Evolutionary conservation across 176 grass and related monocot genomes (phyloP).

Genomic region (Bromus sterilis): DNA sequence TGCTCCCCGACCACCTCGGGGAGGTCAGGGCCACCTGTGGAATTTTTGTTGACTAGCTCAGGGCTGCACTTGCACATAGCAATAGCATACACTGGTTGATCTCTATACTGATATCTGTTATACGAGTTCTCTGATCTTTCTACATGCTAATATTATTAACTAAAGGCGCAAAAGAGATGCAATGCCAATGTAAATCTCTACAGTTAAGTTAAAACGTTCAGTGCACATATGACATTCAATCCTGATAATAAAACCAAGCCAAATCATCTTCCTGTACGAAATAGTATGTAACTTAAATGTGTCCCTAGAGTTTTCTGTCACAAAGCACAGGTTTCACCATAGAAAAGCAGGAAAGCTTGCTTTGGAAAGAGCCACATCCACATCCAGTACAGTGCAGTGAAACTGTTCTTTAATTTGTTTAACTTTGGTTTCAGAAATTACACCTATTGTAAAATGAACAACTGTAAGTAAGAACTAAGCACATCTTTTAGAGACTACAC

Average conservation of each 20-base stretch:
- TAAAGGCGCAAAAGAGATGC: neutral
- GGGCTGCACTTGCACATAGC: neutral
- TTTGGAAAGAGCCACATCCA: neutral
- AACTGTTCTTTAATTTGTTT: slow-evolving; percentile 14
- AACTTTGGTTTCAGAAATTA: neutral
- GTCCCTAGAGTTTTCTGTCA: neutral
- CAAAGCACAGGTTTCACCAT: neutral
- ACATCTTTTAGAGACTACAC: neutral
- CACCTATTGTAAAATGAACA: slow-evolving; percentile 1
- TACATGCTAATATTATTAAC: neutral
- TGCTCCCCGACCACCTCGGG: slow-evolving; percentile 23
- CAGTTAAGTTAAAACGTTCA: neutral
- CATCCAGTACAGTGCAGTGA: neutral
- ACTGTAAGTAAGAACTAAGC: neutral
- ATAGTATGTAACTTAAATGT: neutral
- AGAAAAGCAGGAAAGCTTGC: neutral
- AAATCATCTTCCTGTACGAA: neutral
- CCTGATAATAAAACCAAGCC: neutral
- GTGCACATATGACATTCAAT: neutral
- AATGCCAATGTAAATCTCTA: too few species aligned
- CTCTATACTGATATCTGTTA: neutral
- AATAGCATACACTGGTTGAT: neutral
- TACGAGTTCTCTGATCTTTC: neutral
- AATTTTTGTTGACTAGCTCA: slow-evolving; percentile 39
- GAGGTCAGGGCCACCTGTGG: slow-evolving; percentile 33